Conservation (phyloP, 2,329 filamentous ascomycete species). For the Xylariales sp. region DNA sequence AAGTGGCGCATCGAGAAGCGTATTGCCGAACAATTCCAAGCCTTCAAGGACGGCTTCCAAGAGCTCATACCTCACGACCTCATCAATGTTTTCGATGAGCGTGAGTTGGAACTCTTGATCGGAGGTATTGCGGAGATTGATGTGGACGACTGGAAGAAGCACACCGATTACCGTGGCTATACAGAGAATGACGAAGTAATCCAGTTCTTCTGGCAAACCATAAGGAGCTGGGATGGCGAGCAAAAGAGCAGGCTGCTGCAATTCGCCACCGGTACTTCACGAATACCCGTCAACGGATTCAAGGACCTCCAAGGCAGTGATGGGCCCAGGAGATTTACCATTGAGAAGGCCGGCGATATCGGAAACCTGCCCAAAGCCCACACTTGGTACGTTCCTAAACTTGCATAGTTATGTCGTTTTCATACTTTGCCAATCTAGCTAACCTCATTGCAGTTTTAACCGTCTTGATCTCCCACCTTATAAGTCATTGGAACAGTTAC, state of each 20-base stretch:
- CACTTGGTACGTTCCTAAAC: slow-evolving; percentile 78
- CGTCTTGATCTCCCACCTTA: slow-evolving; percentile 94
- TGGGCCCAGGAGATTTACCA: slow-evolving; percentile 93
- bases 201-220: slow-evolving; percentile 98
- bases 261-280: slow-evolving; percentile 96
- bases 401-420: not conserved
- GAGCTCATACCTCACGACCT: slow-evolving; percentile 96
- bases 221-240: slow-evolving; percentile 96
- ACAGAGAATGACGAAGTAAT: slow-evolving; percentile 98
- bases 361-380: slow-evolving; percentile 95
- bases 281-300: slow-evolving; percentile 99
- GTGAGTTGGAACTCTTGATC: slow-evolving; percentile 94
- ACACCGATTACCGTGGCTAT: slow-evolving; percentile 98
- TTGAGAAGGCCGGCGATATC: slow-evolving; percentile 95
- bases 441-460: slow-evolving; percentile 78
- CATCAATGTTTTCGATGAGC: slow-evolving; percentile 98
- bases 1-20: slow-evolving; percentile 99
- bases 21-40: slow-evolving; percentile 97
- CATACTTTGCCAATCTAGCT: slow-evolving; percentile 38
- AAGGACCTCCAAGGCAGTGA: slow-evolving; percentile 98
- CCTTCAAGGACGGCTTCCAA: slow-evolving; percentile 97
- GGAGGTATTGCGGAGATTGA: slow-evolving; percentile 99
- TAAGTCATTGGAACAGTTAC: slow-evolving; percentile 85
- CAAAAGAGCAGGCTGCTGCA: slow-evolving; percentile 96
- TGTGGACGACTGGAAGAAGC: slow-evolving; percentile 99